phyloP scores from a whole-genome alignment of 257 asterid species.

The Salvia hispanica region DNA sequence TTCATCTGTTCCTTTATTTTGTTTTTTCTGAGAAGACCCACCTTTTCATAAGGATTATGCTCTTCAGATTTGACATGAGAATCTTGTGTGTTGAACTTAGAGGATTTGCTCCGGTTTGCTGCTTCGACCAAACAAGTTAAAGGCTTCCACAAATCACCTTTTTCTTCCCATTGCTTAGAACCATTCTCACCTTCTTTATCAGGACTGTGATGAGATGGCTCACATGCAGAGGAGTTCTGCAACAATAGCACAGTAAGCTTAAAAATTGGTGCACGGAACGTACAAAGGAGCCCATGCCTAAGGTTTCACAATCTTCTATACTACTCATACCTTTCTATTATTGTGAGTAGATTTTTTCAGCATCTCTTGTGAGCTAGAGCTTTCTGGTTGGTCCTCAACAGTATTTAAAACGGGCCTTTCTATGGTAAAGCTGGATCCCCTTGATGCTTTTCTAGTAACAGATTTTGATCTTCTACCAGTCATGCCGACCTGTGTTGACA shows the following conservation, averaged over 20 bases:
- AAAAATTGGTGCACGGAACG: conserved; percentile 10
- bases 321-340: conserved; percentile 57
- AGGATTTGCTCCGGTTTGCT: conserved; percentile 72
- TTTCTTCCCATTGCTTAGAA: conserved; percentile 52
- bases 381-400: conserved; percentile 54
- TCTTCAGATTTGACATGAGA: conserved; percentile 54
- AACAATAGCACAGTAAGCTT: conserved; percentile 28
- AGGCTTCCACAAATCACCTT: conserved; percentile 72
- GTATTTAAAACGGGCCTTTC: conserved; percentile 55
- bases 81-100: conserved; percentile 51
- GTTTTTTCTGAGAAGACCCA: conserved; percentile 47
- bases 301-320: conserved; percentile 22
- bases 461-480: conserved; percentile 61
- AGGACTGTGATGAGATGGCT: conserved; percentile 48
- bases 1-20: conserved; percentile 53
- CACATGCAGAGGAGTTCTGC: conserved; percentile 61
- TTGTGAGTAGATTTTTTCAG: conserved; percentile 56
- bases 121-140: conserved; percentile 81
- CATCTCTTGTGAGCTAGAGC: conserved; percentile 67
- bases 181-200: conserved; percentile 52
- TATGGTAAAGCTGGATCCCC: conserved; percentile 38
- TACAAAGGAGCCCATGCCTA: conserved; percentile 10
- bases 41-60: conserved; percentile 49
- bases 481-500: conserved; percentile 49
- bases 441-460: conserved; percentile 37